Evolutionary conservation across 495 filamentous ascomycete species (phyloP), one percentile per base, ranked within the genome.

Genomic region (Neurospora tetrasperma): DNA sequence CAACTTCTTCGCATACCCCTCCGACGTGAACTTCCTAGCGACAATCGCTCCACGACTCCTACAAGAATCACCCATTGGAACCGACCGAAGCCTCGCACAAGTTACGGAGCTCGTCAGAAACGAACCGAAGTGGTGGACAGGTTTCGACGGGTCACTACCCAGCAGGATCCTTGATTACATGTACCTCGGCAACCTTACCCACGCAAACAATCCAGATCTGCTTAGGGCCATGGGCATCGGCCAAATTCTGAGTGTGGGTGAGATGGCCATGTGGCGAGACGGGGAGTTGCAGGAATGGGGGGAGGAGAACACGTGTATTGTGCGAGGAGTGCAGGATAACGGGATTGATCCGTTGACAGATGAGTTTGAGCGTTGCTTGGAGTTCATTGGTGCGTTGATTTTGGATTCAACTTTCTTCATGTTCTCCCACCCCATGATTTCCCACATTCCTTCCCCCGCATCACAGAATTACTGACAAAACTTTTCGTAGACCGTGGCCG

Each of bases 1-100:
- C 69, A 98, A 99, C 79, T 97, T 98, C 83, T 99, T 99, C 76
- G 92, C 96, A 1, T 99, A 99, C 75, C 90, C 92, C 3, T 92
- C 92, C 0, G 96, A 99, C 78, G 93, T 97, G 40, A 86, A 89
- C 5, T 87, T 97, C 20, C 82, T 99, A 20, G 87, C 87, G 1
- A 87, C 88, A 23, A 89, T 97, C 48, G 91, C 96, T 75, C 86
- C 87, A 23, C 90, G 91, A 42, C 85, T 99, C 20, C 79, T 88
- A n/a, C 79, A 76, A 40, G 86, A 85, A 72, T 87, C 85, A 6
- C 86, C 86, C 1, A 75, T 79, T 10, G 81, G 80, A 35, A 66
- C 70, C 0, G 77, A 80, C 3, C 82, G 80, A 69, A 80, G 76
- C 46, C 80, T 85, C 0, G 71, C 75, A 2, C 85, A 86, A 11